Evolutionary conservation across 1,284 basidiomycete genomes (phyloP).

Genomic region (Ceratobasidium sp.): DNA sequence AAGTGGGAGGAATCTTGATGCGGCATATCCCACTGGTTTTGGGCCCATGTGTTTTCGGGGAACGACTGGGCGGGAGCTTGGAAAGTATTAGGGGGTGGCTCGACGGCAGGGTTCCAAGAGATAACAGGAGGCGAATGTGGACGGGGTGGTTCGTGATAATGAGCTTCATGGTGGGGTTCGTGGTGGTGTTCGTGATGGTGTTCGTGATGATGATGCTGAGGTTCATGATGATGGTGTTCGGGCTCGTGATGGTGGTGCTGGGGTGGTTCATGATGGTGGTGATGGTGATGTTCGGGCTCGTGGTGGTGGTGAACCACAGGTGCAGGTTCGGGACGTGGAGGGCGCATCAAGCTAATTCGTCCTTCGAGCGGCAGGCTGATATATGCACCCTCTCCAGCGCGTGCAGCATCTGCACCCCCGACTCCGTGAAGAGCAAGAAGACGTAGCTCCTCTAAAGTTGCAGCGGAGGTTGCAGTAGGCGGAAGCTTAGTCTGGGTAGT

Average conservation of each 20-base stretch:
- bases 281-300: constrained; percentile 48
- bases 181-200: constrained; percentile 48
- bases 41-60: constrained; percentile 72
- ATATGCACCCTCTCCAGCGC: constrained; percentile 75
- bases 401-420: constrained; percentile 38
- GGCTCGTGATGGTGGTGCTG: constrained; percentile 54
- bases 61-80: constrained; percentile 67
- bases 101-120: constrained; percentile 75
- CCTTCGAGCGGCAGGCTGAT: constrained; percentile 85
- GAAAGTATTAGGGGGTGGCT: constrained; percentile 75
- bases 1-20: constrained; percentile 57
- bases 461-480: constrained; percentile 42
- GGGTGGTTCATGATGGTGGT: constrained; percentile 55
- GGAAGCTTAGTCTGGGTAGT: constrained; percentile 26
- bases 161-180: constrained; percentile 24
- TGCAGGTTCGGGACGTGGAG: constrained; percentile 55
- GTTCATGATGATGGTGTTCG: constrained; percentile 56
- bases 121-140: constrained; percentile 74
- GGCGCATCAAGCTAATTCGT: constrained; percentile 84
- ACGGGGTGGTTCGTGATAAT: constrained; percentile 55
- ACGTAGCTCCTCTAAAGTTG: constrained; percentile 54
- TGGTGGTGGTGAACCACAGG: constrained; percentile 49
- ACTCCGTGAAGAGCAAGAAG: constrained; percentile 54
- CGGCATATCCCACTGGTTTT: constrained; percentile 78
- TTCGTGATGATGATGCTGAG: constrained; percentile 56